Percentiles rank a stretch among this genome's conserved stretches.
Evolutionary conservation across 2,329 filamentous ascomycete species (phyloP).

Genomic region (Didymella pinodella): DNA sequence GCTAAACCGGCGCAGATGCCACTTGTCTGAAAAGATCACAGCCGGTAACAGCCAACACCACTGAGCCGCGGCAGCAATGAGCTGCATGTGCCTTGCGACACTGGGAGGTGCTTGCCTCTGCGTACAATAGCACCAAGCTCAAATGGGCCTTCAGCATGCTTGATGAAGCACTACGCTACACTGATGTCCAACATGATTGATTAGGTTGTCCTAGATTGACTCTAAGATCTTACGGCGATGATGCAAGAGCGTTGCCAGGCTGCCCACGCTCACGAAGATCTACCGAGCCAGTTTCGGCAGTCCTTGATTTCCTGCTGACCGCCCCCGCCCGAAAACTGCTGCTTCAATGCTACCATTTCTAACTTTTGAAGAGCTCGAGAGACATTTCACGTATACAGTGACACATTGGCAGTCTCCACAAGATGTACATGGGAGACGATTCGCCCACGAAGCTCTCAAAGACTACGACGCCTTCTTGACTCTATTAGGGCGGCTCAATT

Average conservation of each 20-base stretch:
- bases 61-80: neutral
- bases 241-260: neutral
- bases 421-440: neutral
- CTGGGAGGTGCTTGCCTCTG: neutral
- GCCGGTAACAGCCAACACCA: neutral
- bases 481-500: neutral
- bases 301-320: neutral
- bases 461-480: neutral
- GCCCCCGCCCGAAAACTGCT: neutral
- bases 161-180: neutral
- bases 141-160: neutral
- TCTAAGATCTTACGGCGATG: neutral
- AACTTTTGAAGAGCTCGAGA: neutral
- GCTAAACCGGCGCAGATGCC: neutral
- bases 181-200: slow-evolving; percentile 10
- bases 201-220: neutral
- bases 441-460: neutral
- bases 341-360: neutral
- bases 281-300: slow-evolving; percentile 9
- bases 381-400: neutral
- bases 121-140: neutral
- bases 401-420: too few species aligned
- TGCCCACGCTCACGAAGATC: slow-evolving; percentile 1
- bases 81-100: neutral
- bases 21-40: neutral